A percentile compares a stretch with the other conserved stretches of the same genome.
Conservation (phyloP, 2,329 filamentous ascomycete genomes). For the Juglanconis oblonga region DNA sequence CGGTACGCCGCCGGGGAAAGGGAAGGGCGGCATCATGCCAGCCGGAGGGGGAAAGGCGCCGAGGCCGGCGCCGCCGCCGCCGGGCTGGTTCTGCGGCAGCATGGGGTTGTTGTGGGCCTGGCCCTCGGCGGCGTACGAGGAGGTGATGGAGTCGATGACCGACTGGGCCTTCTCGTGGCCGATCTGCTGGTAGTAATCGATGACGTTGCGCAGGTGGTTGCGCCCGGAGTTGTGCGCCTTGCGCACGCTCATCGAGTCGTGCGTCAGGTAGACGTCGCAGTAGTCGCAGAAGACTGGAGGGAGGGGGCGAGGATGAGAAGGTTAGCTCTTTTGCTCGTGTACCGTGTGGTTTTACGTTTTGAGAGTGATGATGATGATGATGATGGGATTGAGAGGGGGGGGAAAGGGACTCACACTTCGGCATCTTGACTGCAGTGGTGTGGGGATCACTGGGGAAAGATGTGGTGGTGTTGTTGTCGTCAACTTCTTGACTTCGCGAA, state of each 20-base stretch:
- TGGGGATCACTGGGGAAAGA: neutral
- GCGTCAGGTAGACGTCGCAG: constrained; percentile 99
- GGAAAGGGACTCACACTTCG: constrained; percentile 68
- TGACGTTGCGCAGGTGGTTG: constrained; percentile 95
- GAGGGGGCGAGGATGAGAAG: neutral
- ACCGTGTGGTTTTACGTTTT: neutral
- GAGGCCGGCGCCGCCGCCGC: constrained; percentile 35
- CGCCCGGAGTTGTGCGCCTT: constrained; percentile 97
- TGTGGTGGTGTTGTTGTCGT: constrained; percentile 2
- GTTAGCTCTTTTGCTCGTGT: constrained; percentile 23
- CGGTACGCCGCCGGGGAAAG: constrained; percentile 26
- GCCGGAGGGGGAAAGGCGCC: constrained; percentile 32
- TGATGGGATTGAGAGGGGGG: neutral
- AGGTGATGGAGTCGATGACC: constrained; percentile 97
- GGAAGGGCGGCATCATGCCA: constrained; percentile 26
- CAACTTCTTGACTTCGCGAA: constrained; percentile 5
- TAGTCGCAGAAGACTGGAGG: constrained; percentile 84
- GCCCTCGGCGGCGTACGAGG: constrained; percentile 90
- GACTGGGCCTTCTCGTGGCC: constrained; percentile 98
- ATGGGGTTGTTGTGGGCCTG: constrained; percentile 84
- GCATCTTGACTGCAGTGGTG: constrained; percentile 57
- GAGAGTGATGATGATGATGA: neutral
- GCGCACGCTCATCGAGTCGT: constrained; percentile 99
- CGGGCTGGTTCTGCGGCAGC: constrained; percentile 67
- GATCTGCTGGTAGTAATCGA: constrained; percentile 99